These are phyloP conservation scores for Aurantiochytrium sp. DNA, from an alignment of 108 stramenopile species.

Conservation along the genomic window DNA sequence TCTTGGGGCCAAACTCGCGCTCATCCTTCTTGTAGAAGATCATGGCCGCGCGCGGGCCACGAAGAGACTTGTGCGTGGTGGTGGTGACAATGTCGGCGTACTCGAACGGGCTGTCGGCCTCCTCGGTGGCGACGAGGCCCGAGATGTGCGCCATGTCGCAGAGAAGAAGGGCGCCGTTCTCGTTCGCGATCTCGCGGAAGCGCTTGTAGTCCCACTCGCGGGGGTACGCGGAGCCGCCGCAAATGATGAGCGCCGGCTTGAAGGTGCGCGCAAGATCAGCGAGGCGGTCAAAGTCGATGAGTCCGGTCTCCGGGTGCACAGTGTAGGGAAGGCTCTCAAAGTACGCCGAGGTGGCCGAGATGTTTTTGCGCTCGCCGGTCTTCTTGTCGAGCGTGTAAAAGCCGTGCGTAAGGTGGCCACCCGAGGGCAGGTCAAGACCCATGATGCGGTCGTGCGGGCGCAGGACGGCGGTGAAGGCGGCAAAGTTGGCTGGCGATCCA, in stretches of 20 bases:
- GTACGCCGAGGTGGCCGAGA: slow-evolving; percentile 98
- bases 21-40: slow-evolving; percentile 98
- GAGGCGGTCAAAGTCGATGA: slow-evolving; percentile 88
- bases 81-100: slow-evolving; percentile 96
- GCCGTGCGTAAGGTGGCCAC: slow-evolving; percentile 96
- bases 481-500: slow-evolving; percentile 98
- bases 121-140: slow-evolving; percentile 89
- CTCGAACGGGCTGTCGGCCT: slow-evolving; percentile 84
- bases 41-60: slow-evolving; percentile 97
- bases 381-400: slow-evolving; percentile 98
- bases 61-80: slow-evolving; percentile 99
- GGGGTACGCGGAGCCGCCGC: slow-evolving; percentile 98
- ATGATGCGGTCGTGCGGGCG: slow-evolving; percentile 99
- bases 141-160: slow-evolving; percentile 99
- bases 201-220: slow-evolving; percentile 96
- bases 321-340: slow-evolving; percentile 98
- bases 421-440: slow-evolving; percentile 96
- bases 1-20: slow-evolving; percentile 72
- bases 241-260: slow-evolving; percentile 96
- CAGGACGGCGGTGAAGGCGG: slow-evolving; percentile 93
- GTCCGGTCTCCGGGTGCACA: slow-evolving; percentile 86
- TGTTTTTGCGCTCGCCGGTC: slow-evolving; percentile 73
- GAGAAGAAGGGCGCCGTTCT: slow-evolving; percentile 89
- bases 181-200: slow-evolving; percentile 95
- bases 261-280: slow-evolving; percentile 78